These are phyloP conservation scores for Hansenula sp. DNA, from an alignment of 1,139 yeast genomes.

Conservation along the genomic window DNA sequence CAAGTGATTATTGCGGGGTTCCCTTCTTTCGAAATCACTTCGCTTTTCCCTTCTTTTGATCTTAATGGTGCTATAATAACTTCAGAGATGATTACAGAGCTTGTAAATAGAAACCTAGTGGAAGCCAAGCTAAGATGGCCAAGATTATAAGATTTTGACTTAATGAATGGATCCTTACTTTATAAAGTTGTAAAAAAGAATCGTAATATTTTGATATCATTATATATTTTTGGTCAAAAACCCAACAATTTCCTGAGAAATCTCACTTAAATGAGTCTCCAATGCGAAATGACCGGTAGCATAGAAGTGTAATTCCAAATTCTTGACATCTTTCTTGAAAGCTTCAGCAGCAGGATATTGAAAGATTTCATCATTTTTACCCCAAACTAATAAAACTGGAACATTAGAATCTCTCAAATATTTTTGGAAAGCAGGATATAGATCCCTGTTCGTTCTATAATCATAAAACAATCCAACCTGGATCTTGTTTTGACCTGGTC, in stretches of 20 bases:
- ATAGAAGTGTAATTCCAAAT: constrained; percentile 25
- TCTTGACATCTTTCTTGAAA: constrained; percentile 30
- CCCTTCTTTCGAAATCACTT: not conserved
- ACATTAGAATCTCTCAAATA: constrained; percentile 30
- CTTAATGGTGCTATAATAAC: not conserved
- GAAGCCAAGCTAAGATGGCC: constrained; percentile 1
- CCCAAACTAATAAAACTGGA: constrained; percentile 40
- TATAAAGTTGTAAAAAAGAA: not conserved
- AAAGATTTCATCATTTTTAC: constrained; percentile 37
- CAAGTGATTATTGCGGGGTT: not conserved
- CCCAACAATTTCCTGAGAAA: constrained; percentile 25
- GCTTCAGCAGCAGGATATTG: constrained; percentile 34
- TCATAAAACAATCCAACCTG: constrained; percentile 35
- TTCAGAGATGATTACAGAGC: not conserved
- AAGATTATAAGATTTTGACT: not conserved
- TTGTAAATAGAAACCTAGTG: not conserved
- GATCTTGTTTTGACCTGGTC: constrained; percentile 26
- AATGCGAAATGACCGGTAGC: constrained; percentile 40
- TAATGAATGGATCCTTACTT: not conserved
- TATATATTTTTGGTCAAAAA: constrained; percentile 10
- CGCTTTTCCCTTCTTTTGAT: not conserved
- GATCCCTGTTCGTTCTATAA: constrained; percentile 30
- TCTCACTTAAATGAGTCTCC: constrained; percentile 28
- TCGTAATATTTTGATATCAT: too few relatives aligned
- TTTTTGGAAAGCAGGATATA: constrained; percentile 36